Evolutionary conservation across 176 grass and related monocot species (phyloP), one percentile per base, ranked within the genome.

Genomic region (Oryza glumipatula): DNA sequence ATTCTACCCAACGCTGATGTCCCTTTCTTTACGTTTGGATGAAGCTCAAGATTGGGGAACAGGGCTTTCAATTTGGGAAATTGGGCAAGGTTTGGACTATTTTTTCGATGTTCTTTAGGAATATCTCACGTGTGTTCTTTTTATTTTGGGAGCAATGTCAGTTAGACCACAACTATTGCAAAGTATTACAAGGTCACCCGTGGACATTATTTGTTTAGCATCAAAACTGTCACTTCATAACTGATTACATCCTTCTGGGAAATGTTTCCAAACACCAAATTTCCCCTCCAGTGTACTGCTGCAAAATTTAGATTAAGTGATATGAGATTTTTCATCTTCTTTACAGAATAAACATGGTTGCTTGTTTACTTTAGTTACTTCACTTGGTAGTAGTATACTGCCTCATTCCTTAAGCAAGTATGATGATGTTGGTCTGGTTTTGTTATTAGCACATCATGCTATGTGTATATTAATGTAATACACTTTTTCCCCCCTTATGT

Each of bases 71-170:
- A 94, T 95, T 82, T 98, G 93, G 93, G 93, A 98, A 85, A 92
- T 95, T 43, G 93, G 93, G 38, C 96, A 95, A 91, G 93, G 93
- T 88, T 87, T 98, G 77, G 91, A 94, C 83, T 98, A 95, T 78
- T 92, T 98, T 86, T 92, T 98, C 70, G 83, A 98, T 83, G 63
- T 94, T 86, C 81, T 95, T n/a, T 98, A 90, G 73, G 61, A 78
- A 44, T 74, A 33, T 84, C 23, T 85, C 80, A 44, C 19, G 21
- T 65, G 26, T 76, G 17, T 7, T 32, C 47, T 30, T 76, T 10
- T 68, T 70, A 28, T 21, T 70, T 83, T 51, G 35, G 38, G 33
- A 78, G 15, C 24, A 68, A 47, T 39, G 10, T 13, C 73, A 38
- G 7, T 73, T 74, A 47, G 23, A 74, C 21, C 35, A 61, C 45